These are phyloP conservation scores for Trichoderma sp. DNA, from an alignment of 2,329 filamentous ascomycete genomes.

Conservation along the genomic window DNA sequence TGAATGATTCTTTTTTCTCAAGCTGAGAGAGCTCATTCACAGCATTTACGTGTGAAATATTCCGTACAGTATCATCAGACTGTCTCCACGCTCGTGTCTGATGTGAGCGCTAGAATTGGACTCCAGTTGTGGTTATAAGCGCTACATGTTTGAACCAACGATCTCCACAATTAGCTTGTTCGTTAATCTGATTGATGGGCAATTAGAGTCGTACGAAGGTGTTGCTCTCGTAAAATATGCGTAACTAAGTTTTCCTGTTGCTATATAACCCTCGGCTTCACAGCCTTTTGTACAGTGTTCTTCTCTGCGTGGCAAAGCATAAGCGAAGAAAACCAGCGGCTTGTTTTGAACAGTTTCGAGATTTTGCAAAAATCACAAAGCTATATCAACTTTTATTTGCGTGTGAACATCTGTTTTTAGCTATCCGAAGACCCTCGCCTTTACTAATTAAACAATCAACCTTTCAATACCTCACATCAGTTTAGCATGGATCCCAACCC, in stretches of 20 bases:
- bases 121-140: not conserved
- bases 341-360: not conserved
- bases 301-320: not conserved
- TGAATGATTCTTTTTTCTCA: not conserved
- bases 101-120: not conserved
- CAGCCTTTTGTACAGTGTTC: not conserved
- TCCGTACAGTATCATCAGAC: not conserved
- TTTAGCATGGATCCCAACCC: not conserved
- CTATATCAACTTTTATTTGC: not conserved
- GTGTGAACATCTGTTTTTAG: not conserved
- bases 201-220: not conserved
- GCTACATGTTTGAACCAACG: not conserved
- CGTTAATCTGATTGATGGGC: not conserved
- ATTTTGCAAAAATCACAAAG: not conserved
- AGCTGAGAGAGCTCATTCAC: not conserved
- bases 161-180: not conserved
- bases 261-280: not conserved
- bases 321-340: not conserved
- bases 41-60: not conserved
- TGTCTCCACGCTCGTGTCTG: not conserved
- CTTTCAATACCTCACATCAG: not conserved
- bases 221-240: not conserved
- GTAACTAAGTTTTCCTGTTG: not conserved
- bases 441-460: not conserved
- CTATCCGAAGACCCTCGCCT: not conserved